A percentile compares a stretch with the other conserved stretches of the same genome.
phyloP scores from a whole-genome alignment of 2,329 filamentous ascomycete species.

The Aspergillus transmontanensis region DNA sequence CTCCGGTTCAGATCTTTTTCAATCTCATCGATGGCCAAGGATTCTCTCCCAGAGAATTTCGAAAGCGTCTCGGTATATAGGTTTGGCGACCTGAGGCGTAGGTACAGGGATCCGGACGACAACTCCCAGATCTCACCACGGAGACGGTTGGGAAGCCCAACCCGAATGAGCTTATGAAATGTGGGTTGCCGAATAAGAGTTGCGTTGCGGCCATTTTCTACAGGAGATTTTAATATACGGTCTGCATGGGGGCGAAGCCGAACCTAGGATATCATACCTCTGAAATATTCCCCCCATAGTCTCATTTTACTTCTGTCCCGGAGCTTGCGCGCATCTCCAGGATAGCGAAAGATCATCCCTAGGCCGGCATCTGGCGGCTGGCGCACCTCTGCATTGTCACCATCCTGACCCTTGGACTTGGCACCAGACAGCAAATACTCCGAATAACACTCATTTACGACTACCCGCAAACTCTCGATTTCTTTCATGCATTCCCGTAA shows the following conservation, averaged over 20 bases:
- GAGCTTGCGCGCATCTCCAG: constrained; percentile 90
- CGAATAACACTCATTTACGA: constrained; percentile 85
- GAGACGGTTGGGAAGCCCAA: constrained; percentile 89
- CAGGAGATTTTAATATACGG: constrained; percentile 14
- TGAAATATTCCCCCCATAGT: constrained; percentile 93
- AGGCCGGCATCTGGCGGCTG: constrained; percentile 87
- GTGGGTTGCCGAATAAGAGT: constrained; percentile 93
- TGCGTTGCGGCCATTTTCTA: constrained; percentile 88
- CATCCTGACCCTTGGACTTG: constrained; percentile 53
- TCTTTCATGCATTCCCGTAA: constrained; percentile 84
- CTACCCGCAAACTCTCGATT: constrained; percentile 78
- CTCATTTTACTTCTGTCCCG: constrained; percentile 96
- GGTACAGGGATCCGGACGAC: constrained; percentile 85
- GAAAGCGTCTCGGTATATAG: constrained; percentile 81
- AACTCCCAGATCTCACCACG: constrained; percentile 96
- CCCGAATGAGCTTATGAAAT: constrained; percentile 95
- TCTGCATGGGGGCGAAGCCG: neutral
- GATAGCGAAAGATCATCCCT: constrained; percentile 90
- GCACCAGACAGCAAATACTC: constrained; percentile 69
- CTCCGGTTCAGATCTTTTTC: constrained; percentile 97
- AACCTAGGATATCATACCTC: constrained; percentile 43
- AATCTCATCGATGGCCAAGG: constrained; percentile 96
- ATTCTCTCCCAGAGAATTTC: constrained; percentile 82
- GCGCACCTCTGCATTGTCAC: constrained; percentile 45
- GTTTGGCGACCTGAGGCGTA: constrained; percentile 82